Evolutionary conservation across 768 basidiomycete species (phyloP).

Genomic region (Serendipita indica): DNA sequence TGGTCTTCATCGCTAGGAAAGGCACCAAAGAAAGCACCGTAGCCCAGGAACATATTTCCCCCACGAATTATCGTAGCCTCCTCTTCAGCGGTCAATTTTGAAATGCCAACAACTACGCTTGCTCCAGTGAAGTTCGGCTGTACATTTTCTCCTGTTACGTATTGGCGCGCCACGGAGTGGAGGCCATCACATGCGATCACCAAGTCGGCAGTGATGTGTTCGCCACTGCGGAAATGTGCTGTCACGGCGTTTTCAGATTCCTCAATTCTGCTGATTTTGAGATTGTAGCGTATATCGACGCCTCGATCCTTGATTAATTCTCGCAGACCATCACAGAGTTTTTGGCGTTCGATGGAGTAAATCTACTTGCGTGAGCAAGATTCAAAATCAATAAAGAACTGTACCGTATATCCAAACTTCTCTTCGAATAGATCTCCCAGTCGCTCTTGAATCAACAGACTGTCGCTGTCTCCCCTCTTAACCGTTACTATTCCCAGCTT

Average conservation of each 20-base stretch:
- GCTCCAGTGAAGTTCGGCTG: conserved; percentile 27
- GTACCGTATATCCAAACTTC: neutral
- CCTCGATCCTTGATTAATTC: neutral
- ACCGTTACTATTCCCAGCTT: neutral
- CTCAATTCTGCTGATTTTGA: conserved; percentile 20
- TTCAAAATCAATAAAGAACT: neutral
- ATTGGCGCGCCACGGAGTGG: conserved; percentile 27
- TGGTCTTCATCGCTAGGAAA: conserved; percentile 17
- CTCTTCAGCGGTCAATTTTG: neutral
- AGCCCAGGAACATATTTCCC: neutral
- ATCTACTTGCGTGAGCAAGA: neutral
- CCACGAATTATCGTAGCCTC: neutral
- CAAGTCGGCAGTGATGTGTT: conserved; percentile 25
- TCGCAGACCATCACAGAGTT: neutral
- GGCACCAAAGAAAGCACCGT: conserved; percentile 23
- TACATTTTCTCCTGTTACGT: conserved; percentile 26
- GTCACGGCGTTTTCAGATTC: conserved; percentile 21
- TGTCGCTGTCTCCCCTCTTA: neutral
- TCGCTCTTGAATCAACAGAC: neutral
- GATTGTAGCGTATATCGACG: neutral
- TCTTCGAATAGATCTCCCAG: neutral
- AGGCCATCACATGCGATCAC: conserved; percentile 33
- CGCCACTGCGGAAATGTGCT: conserved; percentile 26
- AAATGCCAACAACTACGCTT: conserved; percentile 22
- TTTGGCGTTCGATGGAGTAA: neutral